Percentiles rank a stretch among this genome's conserved stretches.
Conservation (phyloP, 352 stramenopile species). For the Pythium angustatum region DNA sequence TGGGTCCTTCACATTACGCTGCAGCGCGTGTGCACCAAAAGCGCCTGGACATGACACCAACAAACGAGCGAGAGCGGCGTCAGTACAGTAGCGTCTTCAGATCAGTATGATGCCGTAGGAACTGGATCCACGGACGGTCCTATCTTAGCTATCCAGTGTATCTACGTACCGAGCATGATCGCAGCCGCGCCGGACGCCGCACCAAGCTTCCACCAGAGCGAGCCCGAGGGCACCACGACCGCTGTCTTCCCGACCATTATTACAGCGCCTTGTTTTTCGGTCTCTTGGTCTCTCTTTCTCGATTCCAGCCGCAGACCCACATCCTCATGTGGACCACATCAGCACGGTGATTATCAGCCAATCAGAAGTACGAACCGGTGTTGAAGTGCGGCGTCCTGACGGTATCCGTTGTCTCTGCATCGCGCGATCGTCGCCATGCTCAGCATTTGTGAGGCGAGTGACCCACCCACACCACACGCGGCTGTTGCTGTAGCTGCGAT, state of each 20-base stretch:
- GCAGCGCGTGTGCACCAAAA: slow-evolving; percentile 77
- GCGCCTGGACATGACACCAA: slow-evolving; percentile 40
- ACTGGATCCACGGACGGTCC: too few relatives aligned
- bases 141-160: too few relatives aligned
- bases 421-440: too few relatives aligned
- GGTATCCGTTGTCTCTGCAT: too few relatives aligned
- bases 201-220: slow-evolving; percentile 81
- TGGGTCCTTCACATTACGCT: slow-evolving; percentile 66
- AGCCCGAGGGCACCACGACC: slow-evolving; percentile 59
- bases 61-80: too few relatives aligned
- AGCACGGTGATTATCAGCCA: slow-evolving; percentile 8
- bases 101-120: too few relatives aligned
- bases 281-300: slow-evolving; percentile 1
- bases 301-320: background rate
- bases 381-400: too few relatives aligned
- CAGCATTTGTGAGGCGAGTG: too few relatives aligned
- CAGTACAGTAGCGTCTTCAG: too few relatives aligned
- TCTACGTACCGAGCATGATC: slow-evolving; percentile 25
- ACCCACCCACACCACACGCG: too few relatives aligned
- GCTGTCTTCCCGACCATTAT: slow-evolving; percentile 45
- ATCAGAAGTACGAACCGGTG: too few relatives aligned
- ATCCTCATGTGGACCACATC: slow-evolving; percentile 20
- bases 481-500: too few relatives aligned
- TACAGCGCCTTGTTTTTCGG: background rate
- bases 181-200: slow-evolving; percentile 67